These are phyloP conservation scores for Vigna trinervia DNA, from an alignment of 306 rosid species.

Conservation along the genomic window DNA sequence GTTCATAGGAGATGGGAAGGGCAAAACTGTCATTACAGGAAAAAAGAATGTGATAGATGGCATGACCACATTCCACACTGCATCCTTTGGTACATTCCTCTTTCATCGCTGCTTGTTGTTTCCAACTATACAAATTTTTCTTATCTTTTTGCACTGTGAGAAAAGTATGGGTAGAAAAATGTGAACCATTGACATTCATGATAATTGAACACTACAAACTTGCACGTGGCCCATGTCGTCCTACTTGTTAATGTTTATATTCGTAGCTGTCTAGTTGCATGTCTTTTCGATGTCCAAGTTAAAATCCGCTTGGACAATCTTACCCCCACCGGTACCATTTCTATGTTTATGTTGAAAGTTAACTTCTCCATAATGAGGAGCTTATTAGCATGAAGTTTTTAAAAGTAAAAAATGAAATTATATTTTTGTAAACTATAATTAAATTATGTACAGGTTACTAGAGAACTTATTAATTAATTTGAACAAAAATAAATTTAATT, in stretches of 20 bases:
- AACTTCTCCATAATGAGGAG: too few relatives aligned
- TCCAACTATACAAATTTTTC: not conserved
- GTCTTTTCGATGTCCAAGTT: not conserved
- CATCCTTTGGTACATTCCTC: slow-evolving; percentile 75
- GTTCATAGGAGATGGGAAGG: slow-evolving; percentile 94
- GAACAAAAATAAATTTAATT: too few relatives aligned
- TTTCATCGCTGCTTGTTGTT: not conserved
- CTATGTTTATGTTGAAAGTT: not conserved
- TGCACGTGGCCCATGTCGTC: slow-evolving; percentile 48
- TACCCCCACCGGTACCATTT: slow-evolving; percentile 26
- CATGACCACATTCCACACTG: slow-evolving; percentile 88
- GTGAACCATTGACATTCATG: slow-evolving; percentile 23
- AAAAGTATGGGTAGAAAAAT: not conserved
- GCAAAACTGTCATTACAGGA: slow-evolving; percentile 73
- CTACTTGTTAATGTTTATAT: slow-evolving; percentile 4
- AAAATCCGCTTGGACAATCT: not conserved
- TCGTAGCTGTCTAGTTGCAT: slow-evolving; percentile 23
- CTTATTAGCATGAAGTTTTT: too few relatives aligned
- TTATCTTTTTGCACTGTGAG: not conserved
- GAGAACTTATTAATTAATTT: too few relatives aligned
- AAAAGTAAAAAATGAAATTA: too few relatives aligned
- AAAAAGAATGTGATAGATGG: slow-evolving; percentile 49
- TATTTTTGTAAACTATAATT: too few relatives aligned
- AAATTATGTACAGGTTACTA: too few relatives aligned
- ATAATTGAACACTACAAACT: slow-evolving; percentile 22